A percentile compares a stretch with the other conserved stretches of the same genome.
Evolutionary conservation across 2,329 filamentous ascomycete species (phyloP).

Genomic region (Drechslerella stenobrocha): DNA sequence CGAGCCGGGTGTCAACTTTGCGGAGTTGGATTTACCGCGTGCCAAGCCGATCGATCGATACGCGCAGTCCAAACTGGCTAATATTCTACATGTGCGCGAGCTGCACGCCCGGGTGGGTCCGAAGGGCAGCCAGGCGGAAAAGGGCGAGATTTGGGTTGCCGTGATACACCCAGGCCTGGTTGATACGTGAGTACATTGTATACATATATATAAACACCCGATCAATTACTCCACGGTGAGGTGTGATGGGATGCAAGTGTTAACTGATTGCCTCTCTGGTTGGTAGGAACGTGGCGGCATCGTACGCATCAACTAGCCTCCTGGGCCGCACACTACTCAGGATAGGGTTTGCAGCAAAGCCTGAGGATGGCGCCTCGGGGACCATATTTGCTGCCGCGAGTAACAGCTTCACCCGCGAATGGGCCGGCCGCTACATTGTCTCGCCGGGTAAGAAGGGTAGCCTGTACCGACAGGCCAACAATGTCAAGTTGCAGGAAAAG

Average conservation of each 20-base stretch:
- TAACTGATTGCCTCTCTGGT: background rate
- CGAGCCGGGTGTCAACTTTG: conserved; percentile 56
- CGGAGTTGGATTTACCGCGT: conserved; percentile 56
- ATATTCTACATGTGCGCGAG: conserved; percentile 57
- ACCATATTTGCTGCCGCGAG: conserved; percentile 23
- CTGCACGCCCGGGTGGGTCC: conserved; percentile 55
- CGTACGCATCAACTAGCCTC: conserved; percentile 12
- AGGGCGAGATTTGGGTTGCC: conserved; percentile 57
- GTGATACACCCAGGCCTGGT: conserved; percentile 57
- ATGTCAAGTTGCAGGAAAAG: conserved; percentile 27
- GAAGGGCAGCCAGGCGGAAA: conserved; percentile 53
- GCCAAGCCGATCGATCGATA: conserved; percentile 55
- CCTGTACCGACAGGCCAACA: conserved; percentile 17
- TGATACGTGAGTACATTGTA: conserved; percentile 51
- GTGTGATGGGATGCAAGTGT: too few relatives aligned
- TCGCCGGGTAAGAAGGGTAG: conserved; percentile 19
- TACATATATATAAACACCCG: background rate
- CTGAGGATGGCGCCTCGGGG: conserved; percentile 25
- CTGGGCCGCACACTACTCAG: conserved; percentile 21
- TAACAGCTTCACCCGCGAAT: conserved; percentile 31
- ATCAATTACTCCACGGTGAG: too few relatives aligned
- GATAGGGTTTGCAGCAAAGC: conserved; percentile 20
- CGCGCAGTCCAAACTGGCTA: conserved; percentile 59
- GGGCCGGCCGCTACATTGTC: conserved; percentile 33
- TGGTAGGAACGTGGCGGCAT: too few relatives aligned